A percentile compares a stretch with the other conserved stretches of the same genome.
These are phyloP conservation scores for Colletotrichum sidae DNA, from an alignment of 2,329 filamentous ascomycete species.

Conservation along the genomic window DNA sequence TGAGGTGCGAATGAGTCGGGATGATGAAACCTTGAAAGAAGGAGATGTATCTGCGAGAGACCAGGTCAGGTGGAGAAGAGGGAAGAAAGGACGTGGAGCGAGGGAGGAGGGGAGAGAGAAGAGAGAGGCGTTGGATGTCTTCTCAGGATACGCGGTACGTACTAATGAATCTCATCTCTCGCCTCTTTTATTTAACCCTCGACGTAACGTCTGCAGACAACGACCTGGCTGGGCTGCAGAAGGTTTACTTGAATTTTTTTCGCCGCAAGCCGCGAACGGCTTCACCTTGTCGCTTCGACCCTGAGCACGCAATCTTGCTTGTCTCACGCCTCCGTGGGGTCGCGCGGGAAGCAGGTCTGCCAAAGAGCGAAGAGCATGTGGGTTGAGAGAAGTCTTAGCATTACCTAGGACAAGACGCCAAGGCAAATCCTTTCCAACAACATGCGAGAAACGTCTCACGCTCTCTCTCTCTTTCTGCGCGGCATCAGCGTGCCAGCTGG, in stretches of 20 bases:
- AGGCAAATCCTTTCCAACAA: conserved; percentile 20
- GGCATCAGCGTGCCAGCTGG: not conserved
- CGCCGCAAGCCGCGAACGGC: conserved; percentile 3
- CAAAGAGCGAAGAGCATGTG: not conserved
- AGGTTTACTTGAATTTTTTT: conserved; percentile 12
- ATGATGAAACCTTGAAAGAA: conserved; percentile 20
- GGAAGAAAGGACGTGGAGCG: not conserved
- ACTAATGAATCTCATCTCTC: not conserved
- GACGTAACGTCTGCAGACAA: not conserved
- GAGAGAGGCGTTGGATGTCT: not conserved
- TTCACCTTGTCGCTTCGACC: not conserved
- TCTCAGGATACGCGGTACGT: conserved; percentile 11
- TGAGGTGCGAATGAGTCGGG: conserved; percentile 11
- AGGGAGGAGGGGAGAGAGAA: not conserved
- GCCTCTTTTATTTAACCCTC: conserved; percentile 10
- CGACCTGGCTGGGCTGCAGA: conserved; percentile 11
- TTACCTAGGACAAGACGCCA: conserved; percentile 37
- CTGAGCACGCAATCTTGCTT: conserved; percentile 35
- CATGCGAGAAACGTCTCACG: too few relatives aligned
- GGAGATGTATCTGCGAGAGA: not conserved
- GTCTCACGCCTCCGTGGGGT: conserved; percentile 26
- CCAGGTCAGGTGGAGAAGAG: conserved; percentile 1
- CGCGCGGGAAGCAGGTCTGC: too few relatives aligned
- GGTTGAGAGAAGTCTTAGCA: conserved; percentile 22
- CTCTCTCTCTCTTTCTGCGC: not conserved